Evolutionary conservation across 306 rosid genomes (phyloP).

Genomic region (Dalbergia cultrata): DNA sequence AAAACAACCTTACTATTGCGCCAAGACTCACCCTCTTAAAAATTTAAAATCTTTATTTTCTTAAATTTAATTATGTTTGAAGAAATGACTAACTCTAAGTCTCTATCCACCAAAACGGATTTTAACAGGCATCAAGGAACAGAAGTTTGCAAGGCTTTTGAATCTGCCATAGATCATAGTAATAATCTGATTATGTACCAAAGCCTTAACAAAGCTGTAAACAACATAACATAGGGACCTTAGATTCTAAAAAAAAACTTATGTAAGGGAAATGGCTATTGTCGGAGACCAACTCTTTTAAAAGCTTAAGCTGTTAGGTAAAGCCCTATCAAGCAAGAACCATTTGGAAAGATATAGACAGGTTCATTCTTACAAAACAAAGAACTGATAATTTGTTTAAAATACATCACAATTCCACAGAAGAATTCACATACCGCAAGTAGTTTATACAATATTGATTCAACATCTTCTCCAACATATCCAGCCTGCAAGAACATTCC

Average conservation of each 20-base stretch:
- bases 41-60: no score
- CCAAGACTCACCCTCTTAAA: no score
- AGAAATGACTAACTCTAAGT: no score
- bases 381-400: conserved; percentile 2
- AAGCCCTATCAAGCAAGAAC: neutral
- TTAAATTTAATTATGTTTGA: no score
- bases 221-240: neutral
- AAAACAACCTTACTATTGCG: no score
- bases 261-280: neutral
- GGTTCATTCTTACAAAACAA: conserved; percentile 4
- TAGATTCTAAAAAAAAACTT: neutral
- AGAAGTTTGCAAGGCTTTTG: neutral
- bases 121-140: neutral
- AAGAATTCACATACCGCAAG: conserved; percentile 69
- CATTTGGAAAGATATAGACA: neutral
- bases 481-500: conserved; percentile 78
- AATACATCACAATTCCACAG: conserved; percentile 20
- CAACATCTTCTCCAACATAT: conserved; percentile 95
- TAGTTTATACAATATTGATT: conserved; percentile 82
- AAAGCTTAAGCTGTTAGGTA: neutral
- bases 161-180: conserved; percentile 3
- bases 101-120: no score
- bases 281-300: neutral
- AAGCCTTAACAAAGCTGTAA: neutral
- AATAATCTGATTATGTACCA: neutral